Conservation (phyloP, 164 flowering plant species). For the Kingdonia uniflora region DNA sequence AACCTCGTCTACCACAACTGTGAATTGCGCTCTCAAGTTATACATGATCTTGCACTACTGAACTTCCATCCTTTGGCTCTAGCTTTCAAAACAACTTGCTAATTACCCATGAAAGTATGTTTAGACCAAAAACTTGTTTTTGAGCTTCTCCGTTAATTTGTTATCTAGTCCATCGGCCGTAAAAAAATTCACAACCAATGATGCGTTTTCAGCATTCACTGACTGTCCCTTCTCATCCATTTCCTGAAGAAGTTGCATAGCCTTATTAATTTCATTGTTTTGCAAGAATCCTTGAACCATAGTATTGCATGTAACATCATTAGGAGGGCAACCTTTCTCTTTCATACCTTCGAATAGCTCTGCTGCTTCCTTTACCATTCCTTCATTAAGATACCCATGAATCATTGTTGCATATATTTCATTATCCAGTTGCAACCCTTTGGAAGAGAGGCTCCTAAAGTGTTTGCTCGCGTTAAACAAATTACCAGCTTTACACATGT, state of each 20-base stretch:
- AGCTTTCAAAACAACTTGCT: too few relatives aligned
- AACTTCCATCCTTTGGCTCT: too few relatives aligned
- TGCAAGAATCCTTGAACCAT: constrained; percentile 8
- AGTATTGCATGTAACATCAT: constrained; percentile 9
- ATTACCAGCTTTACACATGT: background rate
- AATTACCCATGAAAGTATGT: too few relatives aligned
- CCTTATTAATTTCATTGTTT: constrained; percentile 4
- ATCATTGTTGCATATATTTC: constrained; percentile 14
- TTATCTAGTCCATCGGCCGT: background rate
- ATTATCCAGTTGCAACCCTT: too few relatives aligned
- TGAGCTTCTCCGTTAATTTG: too few relatives aligned
- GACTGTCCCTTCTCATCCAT: constrained; percentile 14
- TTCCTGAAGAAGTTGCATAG: background rate
- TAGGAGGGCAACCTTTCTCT: constrained; percentile 13
- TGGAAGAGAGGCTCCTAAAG: background rate
- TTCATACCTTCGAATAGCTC: constrained; percentile 15
- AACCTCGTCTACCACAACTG: too few relatives aligned
- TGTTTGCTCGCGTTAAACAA: background rate
- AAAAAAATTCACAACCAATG: constrained; percentile 5
- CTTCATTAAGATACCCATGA: constrained; percentile 10
- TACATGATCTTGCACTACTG: too few relatives aligned
- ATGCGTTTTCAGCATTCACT: background rate
- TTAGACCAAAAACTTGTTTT: too few relatives aligned
- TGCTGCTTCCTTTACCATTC: constrained; percentile 11
- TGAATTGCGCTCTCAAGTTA: too few relatives aligned